phyloP scores from a whole-genome alignment of 495 filamentous ascomycete species.

The Daldinia caldariorum region DNA sequence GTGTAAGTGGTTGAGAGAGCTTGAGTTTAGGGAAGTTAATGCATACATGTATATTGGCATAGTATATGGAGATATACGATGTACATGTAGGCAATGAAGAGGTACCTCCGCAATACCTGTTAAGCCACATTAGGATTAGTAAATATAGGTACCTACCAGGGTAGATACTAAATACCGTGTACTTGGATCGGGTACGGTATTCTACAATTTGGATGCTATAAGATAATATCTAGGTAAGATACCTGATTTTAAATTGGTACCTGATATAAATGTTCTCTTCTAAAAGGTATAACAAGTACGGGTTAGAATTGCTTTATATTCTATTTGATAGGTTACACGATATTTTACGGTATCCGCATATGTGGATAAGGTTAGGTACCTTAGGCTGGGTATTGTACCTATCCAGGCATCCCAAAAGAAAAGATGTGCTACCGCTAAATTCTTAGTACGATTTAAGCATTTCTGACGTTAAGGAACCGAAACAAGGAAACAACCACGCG shows the following conservation, averaged over 20 bases:
- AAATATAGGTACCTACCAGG: too few relatives aligned
- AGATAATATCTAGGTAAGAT: too few relatives aligned
- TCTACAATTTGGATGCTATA: too few relatives aligned
- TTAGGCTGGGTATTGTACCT: too few relatives aligned
- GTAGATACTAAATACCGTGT: neutral
- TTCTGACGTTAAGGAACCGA: neutral
- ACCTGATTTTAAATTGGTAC: too few relatives aligned
- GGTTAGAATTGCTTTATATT: neutral
- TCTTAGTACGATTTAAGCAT: neutral
- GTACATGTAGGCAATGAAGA: neutral
- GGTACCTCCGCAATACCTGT: neutral
- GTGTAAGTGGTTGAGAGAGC: neutral
- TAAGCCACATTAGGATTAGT: neutral
- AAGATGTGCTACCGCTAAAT: neutral
- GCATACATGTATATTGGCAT: neutral
- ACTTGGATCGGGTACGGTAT: too few relatives aligned
- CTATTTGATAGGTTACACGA: neutral
- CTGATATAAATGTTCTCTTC: too few relatives aligned
- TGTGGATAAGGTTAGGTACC: neutral
- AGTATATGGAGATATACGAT: neutral
- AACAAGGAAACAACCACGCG: neutral
- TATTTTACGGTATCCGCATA: neutral
- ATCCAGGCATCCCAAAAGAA: too few relatives aligned
- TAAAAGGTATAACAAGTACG: too few relatives aligned
- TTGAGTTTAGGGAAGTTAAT: neutral